Conservation (phyloP, 768 basidiomycete species). For the Termitomyces bulborhizus region DNA sequence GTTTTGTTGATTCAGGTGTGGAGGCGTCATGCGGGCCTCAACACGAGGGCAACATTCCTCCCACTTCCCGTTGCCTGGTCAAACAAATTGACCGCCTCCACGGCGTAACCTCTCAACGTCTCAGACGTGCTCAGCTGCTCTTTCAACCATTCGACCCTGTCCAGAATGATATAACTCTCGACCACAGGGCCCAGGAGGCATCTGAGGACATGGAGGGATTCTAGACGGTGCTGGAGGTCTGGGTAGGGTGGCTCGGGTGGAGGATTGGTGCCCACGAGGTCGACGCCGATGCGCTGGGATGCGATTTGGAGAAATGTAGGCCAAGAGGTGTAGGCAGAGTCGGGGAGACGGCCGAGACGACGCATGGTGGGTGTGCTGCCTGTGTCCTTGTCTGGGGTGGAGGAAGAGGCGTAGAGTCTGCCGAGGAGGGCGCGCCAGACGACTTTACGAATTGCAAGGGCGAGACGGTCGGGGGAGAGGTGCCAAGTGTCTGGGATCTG, state of each 20-base stretch:
- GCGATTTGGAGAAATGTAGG: constrained; percentile 33
- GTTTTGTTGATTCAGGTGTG: too few species aligned
- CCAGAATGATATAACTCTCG: constrained; percentile 59
- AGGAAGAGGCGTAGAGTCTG: constrained; percentile 4
- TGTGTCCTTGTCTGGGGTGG: constrained; percentile 13
- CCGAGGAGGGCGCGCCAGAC: constrained; percentile 64
- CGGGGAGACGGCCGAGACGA: constrained; percentile 41
- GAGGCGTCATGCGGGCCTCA: constrained; percentile 24
- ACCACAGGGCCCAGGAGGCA: constrained; percentile 65
- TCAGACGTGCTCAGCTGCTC: constrained; percentile 25
- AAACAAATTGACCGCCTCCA: constrained; percentile 59
- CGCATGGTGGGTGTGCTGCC: constrained; percentile 36
- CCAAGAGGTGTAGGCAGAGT: constrained; percentile 46
- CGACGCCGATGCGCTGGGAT: constrained; percentile 22
- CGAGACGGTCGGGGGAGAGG: constrained; percentile 22
- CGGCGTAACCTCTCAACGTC: constrained; percentile 10
- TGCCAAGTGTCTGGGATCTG: constrained; percentile 66
- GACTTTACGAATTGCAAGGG: constrained; percentile 59
- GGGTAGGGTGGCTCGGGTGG: constrained; percentile 10
- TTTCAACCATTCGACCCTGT: constrained; percentile 53
- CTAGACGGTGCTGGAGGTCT: constrained; percentile 35
- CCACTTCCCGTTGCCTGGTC: constrained; percentile 70
- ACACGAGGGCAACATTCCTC: constrained; percentile 60
- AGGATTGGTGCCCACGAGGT: constrained; percentile 2
- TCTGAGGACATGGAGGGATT: constrained; percentile 57